Percentiles rank a stretch among this genome's conserved stretches.
phyloP scores from a whole-genome alignment of 2,329 filamentous ascomycete species.

The Xylariaceae sp. region DNA sequence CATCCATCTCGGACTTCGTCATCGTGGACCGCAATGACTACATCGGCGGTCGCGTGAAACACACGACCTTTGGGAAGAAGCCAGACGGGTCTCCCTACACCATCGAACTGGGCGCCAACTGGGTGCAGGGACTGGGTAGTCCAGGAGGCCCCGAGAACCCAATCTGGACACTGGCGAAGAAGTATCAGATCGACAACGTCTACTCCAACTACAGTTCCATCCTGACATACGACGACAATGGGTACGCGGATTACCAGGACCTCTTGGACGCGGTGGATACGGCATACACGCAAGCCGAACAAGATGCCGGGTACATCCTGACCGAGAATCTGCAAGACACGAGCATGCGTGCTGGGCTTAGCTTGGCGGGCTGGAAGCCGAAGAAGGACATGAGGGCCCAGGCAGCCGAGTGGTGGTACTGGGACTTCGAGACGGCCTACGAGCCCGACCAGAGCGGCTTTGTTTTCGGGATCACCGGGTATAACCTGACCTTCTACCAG shows the following conservation, averaged over 20 bases:
- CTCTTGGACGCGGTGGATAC: conserved; percentile 44
- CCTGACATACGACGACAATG: conserved; percentile 52
- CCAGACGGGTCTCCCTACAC: conserved; percentile 44
- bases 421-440: conserved; percentile 48
- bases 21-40: conserved; percentile 56
- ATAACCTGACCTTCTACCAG: conserved; percentile 56
- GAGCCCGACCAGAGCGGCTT: conserved; percentile 49
- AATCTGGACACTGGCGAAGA: conserved; percentile 54
- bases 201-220: conserved; percentile 53
- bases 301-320: conserved; percentile 50
- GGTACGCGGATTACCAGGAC: conserved; percentile 40
- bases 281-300: conserved; percentile 35
- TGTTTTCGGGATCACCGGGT: conserved; percentile 45
- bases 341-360: conserved; percentile 50
- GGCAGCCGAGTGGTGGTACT: conserved; percentile 52
- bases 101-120: conserved; percentile 62
- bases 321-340: conserved; percentile 53
- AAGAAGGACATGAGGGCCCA: conserved; percentile 46
- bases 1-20: conserved; percentile 54
- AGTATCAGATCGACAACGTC: conserved; percentile 47
- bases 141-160: conserved; percentile 45
- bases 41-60: conserved; percentile 55
- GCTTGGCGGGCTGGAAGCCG: conserved; percentile 56
- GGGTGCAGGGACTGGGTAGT: conserved; percentile 34
- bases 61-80: conserved; percentile 47